phyloP scores from a whole-genome alignment of 2,329 filamentous ascomycete genomes.

The Fusarium algeriense region DNA sequence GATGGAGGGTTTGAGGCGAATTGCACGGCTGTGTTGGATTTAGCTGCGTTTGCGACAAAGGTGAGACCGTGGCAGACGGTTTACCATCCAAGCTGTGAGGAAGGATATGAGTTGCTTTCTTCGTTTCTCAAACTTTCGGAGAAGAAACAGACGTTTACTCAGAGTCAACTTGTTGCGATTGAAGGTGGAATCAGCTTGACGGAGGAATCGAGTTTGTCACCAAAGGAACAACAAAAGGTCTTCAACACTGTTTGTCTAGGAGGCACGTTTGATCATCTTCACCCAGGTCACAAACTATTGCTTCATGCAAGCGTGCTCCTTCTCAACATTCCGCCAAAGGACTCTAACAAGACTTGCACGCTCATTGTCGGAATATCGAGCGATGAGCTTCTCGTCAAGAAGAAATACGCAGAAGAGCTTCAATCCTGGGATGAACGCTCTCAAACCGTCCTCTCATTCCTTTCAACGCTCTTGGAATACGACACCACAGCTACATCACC shows the following conservation, averaged over 20 bases:
- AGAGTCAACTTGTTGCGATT: constrained; percentile 64
- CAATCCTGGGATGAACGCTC: constrained; percentile 85
- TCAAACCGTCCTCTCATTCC: constrained; percentile 75
- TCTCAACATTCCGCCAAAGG: constrained; percentile 64
- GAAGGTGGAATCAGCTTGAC: constrained; percentile 64
- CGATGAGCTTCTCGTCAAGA: constrained; percentile 86
- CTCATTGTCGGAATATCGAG: constrained; percentile 90
- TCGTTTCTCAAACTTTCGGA: constrained; percentile 63
- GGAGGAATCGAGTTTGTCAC: not conserved
- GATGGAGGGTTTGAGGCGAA: constrained; percentile 57
- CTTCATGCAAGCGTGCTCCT: constrained; percentile 87
- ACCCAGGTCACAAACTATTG: constrained; percentile 95
- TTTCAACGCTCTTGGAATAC: constrained; percentile 71
- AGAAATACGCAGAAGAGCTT: constrained; percentile 85
- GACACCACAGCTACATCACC: constrained; percentile 48
- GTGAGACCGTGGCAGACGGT: constrained; percentile 73
- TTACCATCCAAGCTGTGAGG: constrained; percentile 75
- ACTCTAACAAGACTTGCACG: constrained; percentile 59
- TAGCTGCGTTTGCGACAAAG: constrained; percentile 64
- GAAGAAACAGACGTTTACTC: constrained; percentile 59
- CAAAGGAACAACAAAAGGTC: constrained; percentile 17
- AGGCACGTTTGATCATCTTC: constrained; percentile 96
- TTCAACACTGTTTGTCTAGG: constrained; percentile 76
- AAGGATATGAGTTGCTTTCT: constrained; percentile 69
- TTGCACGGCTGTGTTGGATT: constrained; percentile 61